Evolutionary conservation across 2,329 filamentous ascomycete genomes (phyloP).

Genomic region (Ophiocordyceps robertsii): DNA sequence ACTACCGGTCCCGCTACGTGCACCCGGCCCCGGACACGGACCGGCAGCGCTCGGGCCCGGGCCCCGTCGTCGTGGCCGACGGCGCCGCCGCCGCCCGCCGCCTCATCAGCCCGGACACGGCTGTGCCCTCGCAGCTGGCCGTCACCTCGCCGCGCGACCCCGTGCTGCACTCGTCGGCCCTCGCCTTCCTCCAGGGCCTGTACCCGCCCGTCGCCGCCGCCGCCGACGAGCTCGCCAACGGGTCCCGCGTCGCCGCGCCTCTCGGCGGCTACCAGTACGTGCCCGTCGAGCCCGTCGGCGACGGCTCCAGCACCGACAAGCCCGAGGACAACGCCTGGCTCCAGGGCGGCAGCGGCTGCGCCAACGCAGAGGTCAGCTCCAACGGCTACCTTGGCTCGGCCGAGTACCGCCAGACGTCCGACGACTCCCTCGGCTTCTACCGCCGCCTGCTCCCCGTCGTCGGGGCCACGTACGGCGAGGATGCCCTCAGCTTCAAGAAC

Average conservation of each 20-base stretch:
- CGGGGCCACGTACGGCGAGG: conserved; percentile 33
- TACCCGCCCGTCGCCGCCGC: conserved; percentile 62
- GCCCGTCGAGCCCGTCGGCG: conserved; percentile 50
- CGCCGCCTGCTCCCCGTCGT: conserved; percentile 38
- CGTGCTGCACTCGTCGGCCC: conserved; percentile 69
- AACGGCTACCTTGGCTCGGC: conserved; percentile 37
- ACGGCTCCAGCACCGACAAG: conserved; percentile 39
- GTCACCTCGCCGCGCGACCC: conserved; percentile 60
- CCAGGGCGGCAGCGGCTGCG: conserved; percentile 43
- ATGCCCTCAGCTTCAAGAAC: conserved; percentile 40
- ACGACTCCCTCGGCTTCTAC: conserved; percentile 48
- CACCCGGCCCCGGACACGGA: background rate
- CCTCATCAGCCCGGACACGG: conserved; percentile 47
- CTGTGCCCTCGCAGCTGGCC: conserved; percentile 56
- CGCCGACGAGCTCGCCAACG: conserved; percentile 56
- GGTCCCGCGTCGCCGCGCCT: conserved; percentile 50
- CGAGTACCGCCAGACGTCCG: conserved; percentile 29
- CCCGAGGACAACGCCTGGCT: conserved; percentile 45
- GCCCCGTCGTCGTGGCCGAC: conserved; percentile 36
- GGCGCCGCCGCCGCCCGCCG: conserved; percentile 44
- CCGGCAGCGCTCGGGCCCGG: no score
- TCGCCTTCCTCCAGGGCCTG: conserved; percentile 70
- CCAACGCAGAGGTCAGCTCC: conserved; percentile 38
- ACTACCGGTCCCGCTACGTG: conserved; percentile 69
- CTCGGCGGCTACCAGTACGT: conserved; percentile 76